Evolutionary conservation across 2,329 filamentous ascomycete genomes (phyloP), one percentile per base, ranked within the genome.

Genomic region (Ophiostoma quercus): DNA sequence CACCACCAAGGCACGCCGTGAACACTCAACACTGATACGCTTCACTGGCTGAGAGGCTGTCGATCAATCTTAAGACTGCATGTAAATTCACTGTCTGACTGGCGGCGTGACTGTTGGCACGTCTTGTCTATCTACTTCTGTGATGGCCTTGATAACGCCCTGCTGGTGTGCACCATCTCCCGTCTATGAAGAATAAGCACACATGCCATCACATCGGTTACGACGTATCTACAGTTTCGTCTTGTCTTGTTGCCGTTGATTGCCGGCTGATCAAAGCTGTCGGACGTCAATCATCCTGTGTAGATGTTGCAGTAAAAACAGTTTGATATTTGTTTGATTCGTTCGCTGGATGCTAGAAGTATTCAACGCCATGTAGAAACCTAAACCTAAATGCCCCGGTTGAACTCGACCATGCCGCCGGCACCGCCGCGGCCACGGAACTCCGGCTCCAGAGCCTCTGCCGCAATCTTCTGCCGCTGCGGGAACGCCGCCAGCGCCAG

Each of bases 401-500:
- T 98, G 80, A 99, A 98, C 78, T 96, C 92, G n/a, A 99, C 91
- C 82, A 92, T 84, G 0, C 92, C 94, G 69, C 86, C 86, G 73
- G 90, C 86, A 0, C 94, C 94, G 41, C 92, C 94, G 70, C 86
- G 87, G 7, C 88, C 90, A 80, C 90, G 90, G 78, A 99, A 98
- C 80, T 97, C 92, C 73, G 90, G 84, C 83, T 98, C 95, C 70
- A 99, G 81, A 67, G 83, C 88, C 39, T 87, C 85, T 0, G 91
- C 93, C 73, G 84, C 86, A 60, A 98, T 90, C 73, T 87, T 87
- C 82, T 99, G 92, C 73, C 93, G 85, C 81, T 97, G 94, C 3
- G 95, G 95, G 81, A 99, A 99, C 2, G 92, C 92, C 9, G 89
- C 95, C 68, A 99, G 83, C 19, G 95, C 95, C 73, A 98, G 83